Percentiles rank a stretch among this genome's conserved stretches.
These are phyloP conservation scores for Carex parvula DNA, from an alignment of 176 grass and related monocot genomes.

Conservation along the genomic window DNA sequence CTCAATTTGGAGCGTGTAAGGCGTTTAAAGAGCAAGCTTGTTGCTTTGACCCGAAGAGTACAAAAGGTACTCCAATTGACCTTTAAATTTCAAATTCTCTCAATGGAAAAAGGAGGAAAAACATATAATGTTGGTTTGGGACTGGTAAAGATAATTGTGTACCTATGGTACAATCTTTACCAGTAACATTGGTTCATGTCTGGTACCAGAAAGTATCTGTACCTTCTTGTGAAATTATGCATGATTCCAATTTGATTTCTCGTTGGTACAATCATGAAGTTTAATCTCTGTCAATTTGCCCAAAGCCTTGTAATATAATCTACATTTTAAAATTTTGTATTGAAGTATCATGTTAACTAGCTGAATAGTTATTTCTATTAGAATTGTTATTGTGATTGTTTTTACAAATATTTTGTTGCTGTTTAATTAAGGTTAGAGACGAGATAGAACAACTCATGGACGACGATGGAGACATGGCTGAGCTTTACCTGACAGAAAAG, in stretches of 20 bases:
- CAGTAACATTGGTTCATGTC: background rate
- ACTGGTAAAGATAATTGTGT: background rate
- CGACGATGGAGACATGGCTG: conserved; percentile 97
- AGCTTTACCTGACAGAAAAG: conserved; percentile 94
- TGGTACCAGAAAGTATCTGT: background rate
- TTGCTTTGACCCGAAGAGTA: conserved; percentile 87
- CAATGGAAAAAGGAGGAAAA: background rate
- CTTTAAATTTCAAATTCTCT: background rate
- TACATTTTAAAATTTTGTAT: background rate
- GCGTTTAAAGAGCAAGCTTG: conserved; percentile 84
- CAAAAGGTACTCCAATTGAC: conserved; percentile 56
- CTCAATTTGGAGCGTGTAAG: conserved; percentile 83
- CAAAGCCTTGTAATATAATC: background rate
- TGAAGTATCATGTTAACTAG: background rate
- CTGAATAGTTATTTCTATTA: background rate
- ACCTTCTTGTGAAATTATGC: background rate
- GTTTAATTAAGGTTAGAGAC: conserved; percentile 67
- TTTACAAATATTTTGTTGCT: background rate
- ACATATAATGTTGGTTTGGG: background rate
- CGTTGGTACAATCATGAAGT: background rate
- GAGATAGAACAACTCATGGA: conserved; percentile 99
- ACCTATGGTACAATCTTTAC: background rate
- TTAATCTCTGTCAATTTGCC: background rate
- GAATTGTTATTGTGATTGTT: background rate
- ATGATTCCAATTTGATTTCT: background rate